Base-by-base conservation (phyloP, 495 filamentous ascomycete species). In the Penicillium fimorum region DNA sequence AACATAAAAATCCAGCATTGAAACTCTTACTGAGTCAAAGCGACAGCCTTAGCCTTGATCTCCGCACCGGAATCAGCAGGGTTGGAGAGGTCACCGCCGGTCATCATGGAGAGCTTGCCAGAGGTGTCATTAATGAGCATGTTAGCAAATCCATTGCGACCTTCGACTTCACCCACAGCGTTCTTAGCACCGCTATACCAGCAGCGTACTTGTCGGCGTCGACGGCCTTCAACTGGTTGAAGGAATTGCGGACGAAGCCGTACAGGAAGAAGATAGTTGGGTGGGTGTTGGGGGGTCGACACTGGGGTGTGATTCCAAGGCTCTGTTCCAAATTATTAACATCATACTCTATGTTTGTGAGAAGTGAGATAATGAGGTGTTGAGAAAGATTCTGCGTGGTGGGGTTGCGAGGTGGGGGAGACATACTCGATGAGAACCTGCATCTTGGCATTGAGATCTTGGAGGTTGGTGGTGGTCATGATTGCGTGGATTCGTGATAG, bases 191-290 rank as follows among this genome's bases (percentile, higher is more conserved):
- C 44, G 0, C 13, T 37, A 54, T 71, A 22, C 64, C 64, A 0
- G 62, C 46, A 25, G 59, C 60, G 46, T 63, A 65, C 42, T 70
- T 70, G 2, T 54, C 40, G 27, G 54, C 38, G 58, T 75, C 66
- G 40, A 72, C 52, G 12, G 20, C 15, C 46, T 67, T 58, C 4
- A 75, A 62, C 33, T 59, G 41, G 33, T 59, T 48, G 63, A 68
- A 56, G n/a, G 63, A 62, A 54, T 67, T 72, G 45, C 60, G 61
- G 61, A 71, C 49, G 54, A 72, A 74, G 58, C 71, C 67, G 46
- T 56, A 58, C 20, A 70, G 35, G 63, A 71, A 74, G 64, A 68
- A 73, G 43, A 66, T 38, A 6, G 69, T 73, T 17, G 70, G 67
- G 55, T 75, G 61, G 2, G 61, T 56, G 33, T 47, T 58, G 4